These are phyloP conservation scores for Rutstroemia sp. DNA, from an alignment of 2,329 filamentous ascomycete genomes.

Conservation along the genomic window DNA sequence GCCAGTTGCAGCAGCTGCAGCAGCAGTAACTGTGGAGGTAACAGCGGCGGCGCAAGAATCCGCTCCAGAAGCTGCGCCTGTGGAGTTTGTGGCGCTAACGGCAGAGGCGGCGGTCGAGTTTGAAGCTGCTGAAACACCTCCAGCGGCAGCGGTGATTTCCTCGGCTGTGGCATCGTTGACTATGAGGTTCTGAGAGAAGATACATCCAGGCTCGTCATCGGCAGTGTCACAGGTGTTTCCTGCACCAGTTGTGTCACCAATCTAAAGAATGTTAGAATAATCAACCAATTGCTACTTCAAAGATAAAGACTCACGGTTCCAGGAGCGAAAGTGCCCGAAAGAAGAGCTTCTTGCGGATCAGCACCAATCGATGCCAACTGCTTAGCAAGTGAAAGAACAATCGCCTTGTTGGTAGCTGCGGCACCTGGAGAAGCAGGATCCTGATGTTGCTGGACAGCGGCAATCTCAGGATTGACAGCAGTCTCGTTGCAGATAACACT, in stretches of 20 bases:
- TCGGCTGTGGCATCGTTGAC: slow-evolving; percentile 46
- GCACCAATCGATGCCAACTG: slow-evolving; percentile 55
- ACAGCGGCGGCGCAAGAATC: slow-evolving; percentile 17
- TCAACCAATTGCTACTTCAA: background rate
- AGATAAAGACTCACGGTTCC: slow-evolving; percentile 40
- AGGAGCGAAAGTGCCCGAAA: slow-evolving; percentile 54
- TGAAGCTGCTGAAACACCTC: slow-evolving; percentile 21
- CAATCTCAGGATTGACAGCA: slow-evolving; percentile 59
- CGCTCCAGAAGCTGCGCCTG: slow-evolving; percentile 17
- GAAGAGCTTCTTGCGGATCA: slow-evolving; percentile 52
- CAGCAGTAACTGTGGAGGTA: background rate
- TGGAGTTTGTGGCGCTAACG: background rate
- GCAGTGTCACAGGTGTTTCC: slow-evolving; percentile 44
- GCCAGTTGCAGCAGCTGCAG: slow-evolving; percentile 7
- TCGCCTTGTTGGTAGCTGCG: slow-evolving; percentile 50
- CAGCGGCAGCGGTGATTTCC: slow-evolving; percentile 43
- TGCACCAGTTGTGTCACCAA: slow-evolving; percentile 35
- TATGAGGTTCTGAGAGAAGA: slow-evolving; percentile 44
- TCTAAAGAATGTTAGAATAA: slow-evolving; percentile 7
- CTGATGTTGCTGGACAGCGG: slow-evolving; percentile 56
- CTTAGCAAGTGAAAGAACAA: slow-evolving; percentile 50
- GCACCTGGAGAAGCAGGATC: slow-evolving; percentile 55
- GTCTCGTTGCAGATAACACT: slow-evolving; percentile 49
- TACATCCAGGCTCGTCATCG: slow-evolving; percentile 44
- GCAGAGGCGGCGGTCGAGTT: slow-evolving; percentile 1